These are phyloP conservation scores for Blastocystis sp. DNA, from an alignment of 352 stramenopile genomes.

Conservation along the genomic window DNA sequence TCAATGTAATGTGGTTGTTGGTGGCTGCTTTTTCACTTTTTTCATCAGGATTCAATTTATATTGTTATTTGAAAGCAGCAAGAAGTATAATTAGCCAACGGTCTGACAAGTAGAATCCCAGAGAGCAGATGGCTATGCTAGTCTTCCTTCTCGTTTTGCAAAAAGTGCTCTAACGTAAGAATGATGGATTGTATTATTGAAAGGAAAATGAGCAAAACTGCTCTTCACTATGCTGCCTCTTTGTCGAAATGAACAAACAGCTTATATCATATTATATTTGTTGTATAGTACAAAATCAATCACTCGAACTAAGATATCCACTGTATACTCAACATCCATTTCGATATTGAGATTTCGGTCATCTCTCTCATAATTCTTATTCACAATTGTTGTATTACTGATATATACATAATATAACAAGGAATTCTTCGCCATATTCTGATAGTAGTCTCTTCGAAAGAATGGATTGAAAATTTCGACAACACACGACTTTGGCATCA, in stretches of 20 bases:
- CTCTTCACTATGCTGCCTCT: not conserved
- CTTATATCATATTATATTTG: not conserved
- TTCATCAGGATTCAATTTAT: not conserved
- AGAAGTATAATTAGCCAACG: not conserved
- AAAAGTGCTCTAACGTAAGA: not conserved
- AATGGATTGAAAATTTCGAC: not conserved
- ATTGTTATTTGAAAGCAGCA: not conserved
- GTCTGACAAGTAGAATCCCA: not conserved
- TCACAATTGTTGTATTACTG: not conserved
- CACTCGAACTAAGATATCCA: not conserved
- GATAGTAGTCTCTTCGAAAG: conserved; percentile 1
- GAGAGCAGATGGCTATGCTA: not conserved
- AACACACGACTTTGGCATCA: not conserved
- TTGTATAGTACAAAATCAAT: not conserved
- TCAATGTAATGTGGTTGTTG: not conserved
- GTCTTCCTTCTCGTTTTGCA: not conserved
- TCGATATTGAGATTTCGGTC: not conserved
- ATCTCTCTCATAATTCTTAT: not conserved
- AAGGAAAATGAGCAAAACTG: not conserved
- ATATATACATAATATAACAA: not conserved
- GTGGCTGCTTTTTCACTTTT: not conserved
- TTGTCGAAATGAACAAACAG: not conserved
- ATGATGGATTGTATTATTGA: not conserved
- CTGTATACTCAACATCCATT: not conserved
- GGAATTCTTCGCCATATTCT: not conserved